Evolutionary conservation across 371 early-diverging fungal genomes (phyloP), one percentile per base, ranked within the genome.

Genomic region (Rhizopus sp.): DNA sequence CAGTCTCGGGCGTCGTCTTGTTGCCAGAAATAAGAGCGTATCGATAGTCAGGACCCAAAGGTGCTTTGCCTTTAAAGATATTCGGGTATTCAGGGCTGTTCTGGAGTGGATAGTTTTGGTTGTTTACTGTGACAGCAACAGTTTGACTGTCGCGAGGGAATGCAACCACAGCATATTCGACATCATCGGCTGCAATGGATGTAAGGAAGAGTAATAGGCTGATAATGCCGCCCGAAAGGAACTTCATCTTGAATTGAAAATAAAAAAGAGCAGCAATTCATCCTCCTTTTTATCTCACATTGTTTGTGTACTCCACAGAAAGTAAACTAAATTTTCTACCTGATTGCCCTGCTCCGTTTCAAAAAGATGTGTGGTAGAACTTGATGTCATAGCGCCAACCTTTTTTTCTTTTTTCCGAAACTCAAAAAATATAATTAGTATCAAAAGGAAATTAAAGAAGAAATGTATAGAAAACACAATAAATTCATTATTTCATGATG

Each of bases 111-210:
- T 72, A 55, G 1, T 42, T n/a, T 47, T 60, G 52, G 5, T 62
- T 56, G 30, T 44, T 66, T 0, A 72, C 64, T 32, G 44, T 63
- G 31, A 75, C 76, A 50, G 60, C 60, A 1, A 75, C 76, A 38
- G 57, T 70, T 23, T 55, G 52, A 46, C 39, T 59, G 9, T 42
- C 16, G 7, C 42, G 40, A 16, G 76, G 76, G 35, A 75, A 75
- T 9, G 70, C 76, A 37, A 75, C 57, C 16, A 75, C 72, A 10
- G 70, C 51, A 29, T 75, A 75, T 12, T 68, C 59, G 23, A 74
- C 65, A 53, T 74, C 66, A 5, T 55, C 72, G 1, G 70, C 70
- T 10, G 38, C 38, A 37, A 37, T 13, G 13, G 38, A 37, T 37
- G 13, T 37, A 23, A 23, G 23, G 23, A 23, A 23, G 23, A 23